These are phyloP conservation scores for Seminavis robusta DNA, from an alignment of 108 stramenopile species.

Conservation along the genomic window DNA sequence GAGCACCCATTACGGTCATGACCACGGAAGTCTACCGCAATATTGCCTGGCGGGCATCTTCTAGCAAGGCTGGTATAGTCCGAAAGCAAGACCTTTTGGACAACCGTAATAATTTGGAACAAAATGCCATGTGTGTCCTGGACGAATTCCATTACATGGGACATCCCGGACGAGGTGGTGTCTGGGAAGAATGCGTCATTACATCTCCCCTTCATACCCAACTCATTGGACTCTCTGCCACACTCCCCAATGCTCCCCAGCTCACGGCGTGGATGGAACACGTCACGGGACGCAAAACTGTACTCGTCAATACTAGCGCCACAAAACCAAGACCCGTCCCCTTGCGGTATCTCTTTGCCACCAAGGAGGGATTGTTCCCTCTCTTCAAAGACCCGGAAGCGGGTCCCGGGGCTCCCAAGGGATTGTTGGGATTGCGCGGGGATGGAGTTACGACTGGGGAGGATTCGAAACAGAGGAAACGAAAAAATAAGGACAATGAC, in stretches of 20 bases:
- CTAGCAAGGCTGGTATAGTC: not conserved
- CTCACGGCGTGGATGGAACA: constrained; percentile 78
- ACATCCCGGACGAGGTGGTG: constrained; percentile 85
- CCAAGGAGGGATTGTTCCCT: constrained; percentile 64
- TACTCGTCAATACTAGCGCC: constrained; percentile 75
- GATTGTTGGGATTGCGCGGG: constrained; percentile 68
- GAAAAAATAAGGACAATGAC: constrained; percentile 10
- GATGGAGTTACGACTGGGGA: constrained; percentile 45
- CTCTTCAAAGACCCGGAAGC: constrained; percentile 77
- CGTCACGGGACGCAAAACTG: constrained; percentile 69
- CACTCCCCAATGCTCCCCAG: constrained; percentile 72
- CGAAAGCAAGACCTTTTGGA: constrained; percentile 13
- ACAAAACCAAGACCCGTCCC: constrained; percentile 84
- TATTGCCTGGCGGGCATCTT: constrained; percentile 72
- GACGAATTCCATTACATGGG: constrained; percentile 99
- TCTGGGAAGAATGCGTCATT: constrained; percentile 95
- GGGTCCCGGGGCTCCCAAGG: constrained; percentile 72
- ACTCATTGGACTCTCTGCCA: constrained; percentile 90
- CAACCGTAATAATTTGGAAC: constrained; percentile 44
- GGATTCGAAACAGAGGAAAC: constrained; percentile 6
- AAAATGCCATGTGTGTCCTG: constrained; percentile 84
- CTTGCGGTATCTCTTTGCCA: constrained; percentile 82
- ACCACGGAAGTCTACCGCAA: constrained; percentile 95
- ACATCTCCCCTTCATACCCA: constrained; percentile 76
- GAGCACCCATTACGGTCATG: constrained; percentile 86